phyloP scores from a whole-genome alignment of 768 basidiomycete genomes.

The Heimioporus sp. region DNA sequence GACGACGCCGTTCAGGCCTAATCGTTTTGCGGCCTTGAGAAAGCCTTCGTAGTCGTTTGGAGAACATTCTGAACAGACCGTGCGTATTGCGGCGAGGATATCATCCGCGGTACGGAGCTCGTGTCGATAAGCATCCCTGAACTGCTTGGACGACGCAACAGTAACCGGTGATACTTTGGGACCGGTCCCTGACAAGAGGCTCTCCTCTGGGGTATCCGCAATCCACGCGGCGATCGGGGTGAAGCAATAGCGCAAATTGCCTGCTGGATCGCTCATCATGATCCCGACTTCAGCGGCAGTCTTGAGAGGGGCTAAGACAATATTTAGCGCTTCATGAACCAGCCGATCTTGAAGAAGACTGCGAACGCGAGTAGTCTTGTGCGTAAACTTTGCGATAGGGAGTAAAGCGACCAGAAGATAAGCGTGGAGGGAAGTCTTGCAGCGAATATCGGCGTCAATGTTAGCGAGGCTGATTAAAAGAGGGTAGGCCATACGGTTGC shows the following conservation, averaged over 20 bases:
- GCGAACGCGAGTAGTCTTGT: slow-evolving; percentile 8
- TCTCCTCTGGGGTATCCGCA: slow-evolving; percentile 7
- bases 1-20: not conserved
- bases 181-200: not conserved
- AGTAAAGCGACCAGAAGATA: slow-evolving; percentile 17
- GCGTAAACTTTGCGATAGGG: slow-evolving; percentile 22
- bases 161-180: slow-evolving; percentile 20
- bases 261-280: slow-evolving; percentile 22
- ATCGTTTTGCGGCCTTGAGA: not conserved
- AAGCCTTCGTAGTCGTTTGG: slow-evolving; percentile 6
- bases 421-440: not conserved
- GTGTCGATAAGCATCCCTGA: slow-evolving; percentile 32
- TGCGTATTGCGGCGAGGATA: slow-evolving; percentile 20
- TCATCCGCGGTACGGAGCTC: slow-evolving; percentile 16
- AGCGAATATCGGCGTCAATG: too few species aligned
- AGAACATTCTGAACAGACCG: not conserved
- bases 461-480: too few species aligned
- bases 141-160: slow-evolving; percentile 25
- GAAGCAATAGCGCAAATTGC: slow-evolving; percentile 9
- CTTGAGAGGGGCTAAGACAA: slow-evolving; percentile 15
- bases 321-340: slow-evolving; percentile 19
- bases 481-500: too few species aligned
- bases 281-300: slow-evolving; percentile 12
- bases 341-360: slow-evolving; percentile 17
- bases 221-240: slow-evolving; percentile 29